phyloP scores from a whole-genome alignment of 129 eudicot species.

The Arctium minus region DNA sequence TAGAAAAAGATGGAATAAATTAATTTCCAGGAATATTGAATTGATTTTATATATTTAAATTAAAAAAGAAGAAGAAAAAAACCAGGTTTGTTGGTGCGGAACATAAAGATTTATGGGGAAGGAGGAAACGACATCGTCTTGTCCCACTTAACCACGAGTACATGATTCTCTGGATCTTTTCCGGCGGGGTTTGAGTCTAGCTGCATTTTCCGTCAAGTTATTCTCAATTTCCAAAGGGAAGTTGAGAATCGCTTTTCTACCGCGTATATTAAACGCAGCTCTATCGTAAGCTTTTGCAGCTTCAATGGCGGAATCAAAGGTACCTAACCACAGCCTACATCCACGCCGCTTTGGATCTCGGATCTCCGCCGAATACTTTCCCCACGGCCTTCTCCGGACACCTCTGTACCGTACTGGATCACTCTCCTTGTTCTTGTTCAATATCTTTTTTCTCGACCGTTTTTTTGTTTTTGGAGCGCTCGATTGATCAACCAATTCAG shows the following conservation, averaged over 20 bases:
- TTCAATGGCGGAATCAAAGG: background rate
- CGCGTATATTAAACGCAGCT: background rate
- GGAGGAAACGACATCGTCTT: background rate
- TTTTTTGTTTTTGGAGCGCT: constrained; percentile 14
- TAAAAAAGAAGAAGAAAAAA: too few species aligned
- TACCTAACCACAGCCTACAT: background rate
- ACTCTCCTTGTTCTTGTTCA: constrained; percentile 12
- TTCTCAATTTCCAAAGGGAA: background rate
- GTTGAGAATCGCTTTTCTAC: background rate
- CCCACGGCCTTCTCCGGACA: background rate
- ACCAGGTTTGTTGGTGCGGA: too few species aligned
- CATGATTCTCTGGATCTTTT: background rate
- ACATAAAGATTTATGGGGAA: background rate
- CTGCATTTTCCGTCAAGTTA: background rate
- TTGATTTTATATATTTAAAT: too few species aligned
- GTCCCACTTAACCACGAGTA: background rate
- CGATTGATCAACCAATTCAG: background rate
- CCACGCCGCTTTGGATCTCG: background rate
- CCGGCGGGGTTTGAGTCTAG: background rate
- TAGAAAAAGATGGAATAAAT: too few species aligned
- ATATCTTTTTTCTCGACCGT: constrained; percentile 20
- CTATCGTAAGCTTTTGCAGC: background rate
- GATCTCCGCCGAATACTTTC: background rate
- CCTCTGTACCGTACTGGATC: constrained; percentile 3
- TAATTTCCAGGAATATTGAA: too few species aligned